Base-by-base conservation (phyloP, 768 basidiomycete species). In the Phlebiopsis flavidoalba region DNA sequence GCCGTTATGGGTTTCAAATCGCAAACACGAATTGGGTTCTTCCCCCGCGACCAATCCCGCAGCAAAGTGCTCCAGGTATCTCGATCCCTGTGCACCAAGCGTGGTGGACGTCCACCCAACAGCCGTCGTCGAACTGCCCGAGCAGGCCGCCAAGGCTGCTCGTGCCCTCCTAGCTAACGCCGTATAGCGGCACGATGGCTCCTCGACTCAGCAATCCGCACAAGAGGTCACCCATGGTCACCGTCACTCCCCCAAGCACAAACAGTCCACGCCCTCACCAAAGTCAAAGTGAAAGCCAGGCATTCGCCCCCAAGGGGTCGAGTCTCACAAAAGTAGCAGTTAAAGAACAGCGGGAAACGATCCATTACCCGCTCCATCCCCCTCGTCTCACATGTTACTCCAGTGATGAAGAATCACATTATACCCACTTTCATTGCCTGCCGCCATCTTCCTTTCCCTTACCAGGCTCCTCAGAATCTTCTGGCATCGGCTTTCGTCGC, bases 101-200 rank as follows among this genome's bases (percentile, higher is more conserved):
- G 80, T 66, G 73, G 80, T 65, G 83, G 85, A 37, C 81, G 87
- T 37, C 83, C 84, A 17, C 77, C n/a, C 81, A 61, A 90, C 84
- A 70, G 66, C 73, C 8, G 63, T 74, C 59, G 67, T 72, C 35
- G 71, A n/a, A n/a, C 77, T 60, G 68, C 73, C 33, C 76, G 77
- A 60, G 71, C n/a, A 74, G 57, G 66, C 69, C 24, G 59, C 69
- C 63, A 69, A 65, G n/a, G 62, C 66, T 8, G 63, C 63, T 5
- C 35, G 58, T 15, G 46, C 53, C n/a, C 15, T 57, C 62, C 3
- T 49, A n/a, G n/a, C 51, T 8, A 59, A 58, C 35, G 47, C 58
- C 11, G 19, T 33, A 24, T n/a, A 55, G n/a, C 35, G 15, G 53
- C 35, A 33, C 55, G 59, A 15, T 22, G 26, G 33, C 35, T 10